These are phyloP conservation scores for Penicillium dipodomyicola DNA, from an alignment of 495 filamentous ascomycete genomes.

Conservation along the genomic window DNA sequence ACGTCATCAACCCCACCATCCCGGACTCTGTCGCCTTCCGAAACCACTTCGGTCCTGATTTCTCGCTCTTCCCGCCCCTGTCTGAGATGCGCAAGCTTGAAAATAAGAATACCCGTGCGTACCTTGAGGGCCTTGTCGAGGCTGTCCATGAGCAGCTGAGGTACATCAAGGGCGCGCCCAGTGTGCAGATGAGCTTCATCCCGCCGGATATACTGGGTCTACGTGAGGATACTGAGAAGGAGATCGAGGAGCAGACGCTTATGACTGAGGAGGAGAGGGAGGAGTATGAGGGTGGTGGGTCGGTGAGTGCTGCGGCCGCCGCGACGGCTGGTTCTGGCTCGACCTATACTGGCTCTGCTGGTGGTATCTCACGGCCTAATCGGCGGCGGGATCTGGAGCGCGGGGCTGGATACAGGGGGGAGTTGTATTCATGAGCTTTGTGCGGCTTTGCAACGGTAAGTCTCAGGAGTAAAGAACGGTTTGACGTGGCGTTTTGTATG, in stretches of 20 bases:
- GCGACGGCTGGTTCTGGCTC: constrained; percentile 2
- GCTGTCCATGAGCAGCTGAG: constrained; percentile 81
- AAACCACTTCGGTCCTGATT: constrained; percentile 78
- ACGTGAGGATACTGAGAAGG: constrained; percentile 75
- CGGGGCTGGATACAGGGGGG: constrained; percentile 40
- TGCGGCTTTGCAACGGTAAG: background rate
- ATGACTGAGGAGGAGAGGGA: constrained; percentile 54
- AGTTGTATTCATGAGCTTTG: constrained; percentile 38
- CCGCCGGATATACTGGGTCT: constrained; percentile 72
- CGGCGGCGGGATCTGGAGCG: constrained; percentile 44
- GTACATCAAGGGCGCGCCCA: constrained; percentile 80
- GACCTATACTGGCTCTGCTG: constrained; percentile 22
- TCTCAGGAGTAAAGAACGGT: background rate
- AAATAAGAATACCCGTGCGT: constrained; percentile 76
- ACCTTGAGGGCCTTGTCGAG: constrained; percentile 69
- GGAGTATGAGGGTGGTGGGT: constrained; percentile 39
- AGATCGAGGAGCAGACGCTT: constrained; percentile 68
- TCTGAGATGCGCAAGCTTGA: constrained; percentile 64
- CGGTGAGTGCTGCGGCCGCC: constrained; percentile 11
- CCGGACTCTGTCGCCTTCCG: constrained; percentile 72
- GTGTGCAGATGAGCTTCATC: constrained; percentile 79
- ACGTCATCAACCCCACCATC: constrained; percentile 67
- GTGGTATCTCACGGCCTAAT: constrained; percentile 25
- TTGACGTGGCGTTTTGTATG: constrained; percentile 2
- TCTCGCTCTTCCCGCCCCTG: constrained; percentile 71